Percentiles rank a stretch among this genome's conserved stretches.
These are phyloP conservation scores for Pilasporangium apinafurcum DNA, from an alignment of 352 stramenopile species.

Conservation along the genomic window DNA sequence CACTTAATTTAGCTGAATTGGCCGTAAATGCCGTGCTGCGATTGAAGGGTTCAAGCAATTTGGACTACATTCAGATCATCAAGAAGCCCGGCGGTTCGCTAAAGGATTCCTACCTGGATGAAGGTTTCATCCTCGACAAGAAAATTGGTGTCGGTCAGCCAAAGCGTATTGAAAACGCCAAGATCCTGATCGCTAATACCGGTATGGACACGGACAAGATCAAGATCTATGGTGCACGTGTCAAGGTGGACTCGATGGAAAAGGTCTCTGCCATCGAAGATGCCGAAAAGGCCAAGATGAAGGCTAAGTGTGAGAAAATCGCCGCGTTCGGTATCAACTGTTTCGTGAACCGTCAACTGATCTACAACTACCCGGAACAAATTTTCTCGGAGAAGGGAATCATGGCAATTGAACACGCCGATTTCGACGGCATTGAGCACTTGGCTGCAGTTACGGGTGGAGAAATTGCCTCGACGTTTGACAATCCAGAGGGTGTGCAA, in stretches of 20 bases:
- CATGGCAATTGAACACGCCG: constrained; percentile 99
- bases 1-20: constrained; percentile 53
- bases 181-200: constrained; percentile 99
- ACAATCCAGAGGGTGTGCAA: constrained; percentile 94
- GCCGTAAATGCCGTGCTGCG: constrained; percentile 96
- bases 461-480: constrained; percentile 97
- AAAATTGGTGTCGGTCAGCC: constrained; percentile 94
- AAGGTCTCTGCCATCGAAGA: constrained; percentile 99
- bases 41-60: constrained; percentile 92
- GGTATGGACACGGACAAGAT: constrained; percentile 99
- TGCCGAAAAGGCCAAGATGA: constrained; percentile 98
- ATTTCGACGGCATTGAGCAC: constrained; percentile 99
- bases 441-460: constrained; percentile 95
- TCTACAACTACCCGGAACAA: constrained; percentile 99
- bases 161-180: constrained; percentile 96
- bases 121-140: constrained; percentile 98
- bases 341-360: constrained; percentile 99
- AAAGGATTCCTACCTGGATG: constrained; percentile 97
- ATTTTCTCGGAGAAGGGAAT: constrained; percentile 98
- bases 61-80: constrained; percentile 99
- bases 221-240: constrained; percentile 98
- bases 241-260: constrained; percentile 98
- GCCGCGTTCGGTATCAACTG: constrained; percentile 98
- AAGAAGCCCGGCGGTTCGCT: constrained; percentile 97
- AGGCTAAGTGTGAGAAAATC: constrained; percentile 98